A percentile compares a stretch with the other conserved stretches of the same genome.
Conservation (phyloP, 768 basidiomycete species). For the Macrolepiota dolichaula region DNA sequence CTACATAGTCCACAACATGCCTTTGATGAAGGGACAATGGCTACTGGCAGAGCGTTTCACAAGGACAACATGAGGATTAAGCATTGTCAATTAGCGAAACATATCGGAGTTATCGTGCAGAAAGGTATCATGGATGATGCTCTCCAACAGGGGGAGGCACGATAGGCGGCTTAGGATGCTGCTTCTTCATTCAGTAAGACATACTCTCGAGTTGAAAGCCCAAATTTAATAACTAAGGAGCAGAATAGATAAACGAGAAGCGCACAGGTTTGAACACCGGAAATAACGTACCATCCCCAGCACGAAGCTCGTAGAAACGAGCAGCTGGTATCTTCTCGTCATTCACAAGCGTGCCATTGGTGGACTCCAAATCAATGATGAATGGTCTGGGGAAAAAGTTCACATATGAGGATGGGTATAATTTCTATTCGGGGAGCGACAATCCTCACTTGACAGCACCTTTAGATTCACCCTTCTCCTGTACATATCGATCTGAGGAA, state of each 20-base stretch:
- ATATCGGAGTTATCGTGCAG: conserved; percentile 9
- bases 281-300: conserved; percentile 64
- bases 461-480: conserved; percentile 86
- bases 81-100: conserved; percentile 12
- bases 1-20: conserved; percentile 9
- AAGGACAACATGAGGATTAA: conserved; percentile 9
- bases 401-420: not conserved
- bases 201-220: conserved; percentile 77
- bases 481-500: conserved; percentile 70
- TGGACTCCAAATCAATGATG: conserved; percentile 97
- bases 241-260: conserved; percentile 1
- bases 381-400: conserved; percentile 63
- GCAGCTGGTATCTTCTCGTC: conserved; percentile 80
- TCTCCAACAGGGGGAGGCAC: conserved; percentile 2
- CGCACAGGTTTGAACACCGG: not conserved
- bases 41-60: conserved; percentile 6
- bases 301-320: conserved; percentile 81
- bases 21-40: conserved; percentile 9
- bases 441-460: conserved; percentile 75
- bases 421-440: not conserved
- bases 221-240: conserved; percentile 77
- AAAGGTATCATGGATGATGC: conserved; percentile 6
- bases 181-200: conserved; percentile 83
- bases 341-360: conserved; percentile 93
- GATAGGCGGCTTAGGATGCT: conserved; percentile 22